These are phyloP conservation scores for Plasmodium sp. DNA, from an alignment of 169 alveolate species.

Conservation along the genomic window DNA sequence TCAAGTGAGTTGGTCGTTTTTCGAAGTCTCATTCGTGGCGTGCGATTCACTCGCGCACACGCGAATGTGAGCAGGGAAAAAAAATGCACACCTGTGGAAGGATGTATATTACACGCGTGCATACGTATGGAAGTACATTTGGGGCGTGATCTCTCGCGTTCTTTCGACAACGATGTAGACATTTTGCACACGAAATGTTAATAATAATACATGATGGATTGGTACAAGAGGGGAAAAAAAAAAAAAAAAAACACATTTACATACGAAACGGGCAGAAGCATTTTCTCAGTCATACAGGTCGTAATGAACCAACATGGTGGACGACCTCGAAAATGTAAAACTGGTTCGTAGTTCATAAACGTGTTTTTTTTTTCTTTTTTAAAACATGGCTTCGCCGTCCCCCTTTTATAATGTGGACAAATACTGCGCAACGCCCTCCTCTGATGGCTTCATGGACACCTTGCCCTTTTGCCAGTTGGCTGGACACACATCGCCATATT, in stretches of 20 bases:
- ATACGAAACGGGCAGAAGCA: background rate
- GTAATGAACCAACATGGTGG: background rate
- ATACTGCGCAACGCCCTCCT: conserved; percentile 91
- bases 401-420: conserved; percentile 61
- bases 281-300: background rate
- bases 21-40: background rate
- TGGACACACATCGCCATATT: conserved; percentile 99
- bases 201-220: background rate
- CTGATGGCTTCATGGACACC: conserved; percentile 96
- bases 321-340: background rate
- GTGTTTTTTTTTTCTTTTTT: background rate
- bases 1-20: background rate
- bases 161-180: background rate
- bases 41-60: background rate
- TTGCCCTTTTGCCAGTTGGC: conserved; percentile 98
- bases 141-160: background rate
- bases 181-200: background rate
- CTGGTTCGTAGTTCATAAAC: background rate
- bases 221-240: background rate
- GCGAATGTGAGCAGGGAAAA: background rate
- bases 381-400: background rate
- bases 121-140: background rate
- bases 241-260: background rate
- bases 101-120: background rate
- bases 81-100: background rate